Evolutionary conservation across 2,329 filamentous ascomycete species (phyloP).

Genomic region (Fusarium nanum): DNA sequence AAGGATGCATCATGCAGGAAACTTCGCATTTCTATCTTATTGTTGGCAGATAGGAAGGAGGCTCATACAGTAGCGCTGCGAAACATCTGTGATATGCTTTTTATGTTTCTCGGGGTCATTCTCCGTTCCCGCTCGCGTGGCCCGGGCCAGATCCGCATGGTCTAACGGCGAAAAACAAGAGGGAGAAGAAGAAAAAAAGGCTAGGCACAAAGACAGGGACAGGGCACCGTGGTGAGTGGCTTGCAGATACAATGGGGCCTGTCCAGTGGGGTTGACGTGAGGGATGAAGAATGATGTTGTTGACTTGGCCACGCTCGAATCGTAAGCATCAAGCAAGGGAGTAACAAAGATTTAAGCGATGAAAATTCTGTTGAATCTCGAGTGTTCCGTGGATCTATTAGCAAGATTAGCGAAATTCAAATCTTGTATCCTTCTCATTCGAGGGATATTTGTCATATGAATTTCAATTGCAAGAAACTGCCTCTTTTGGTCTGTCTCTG

Average conservation of each 20-base stretch:
- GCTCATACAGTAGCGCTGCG: constrained; percentile 21
- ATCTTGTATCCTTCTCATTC: neutral
- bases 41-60: constrained; percentile 14
- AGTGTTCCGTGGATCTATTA: neutral
- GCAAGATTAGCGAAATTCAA: neutral
- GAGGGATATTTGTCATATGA: neutral
- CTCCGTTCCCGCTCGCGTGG: constrained; percentile 34
- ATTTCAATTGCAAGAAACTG: neutral
- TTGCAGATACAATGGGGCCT: constrained; percentile 26
- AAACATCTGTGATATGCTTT: constrained; percentile 8
- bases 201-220: neutral
- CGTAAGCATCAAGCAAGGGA: constrained; percentile 34
- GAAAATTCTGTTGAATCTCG: constrained; percentile 17
- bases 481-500: neutral
- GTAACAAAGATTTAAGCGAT: constrained; percentile 3
- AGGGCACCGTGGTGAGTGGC: constrained; percentile 19
- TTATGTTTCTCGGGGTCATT: constrained; percentile 14
- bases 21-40: constrained; percentile 14
- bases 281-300: constrained; percentile 20
- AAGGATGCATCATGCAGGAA: constrained; percentile 15
- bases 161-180: constrained; percentile 3
- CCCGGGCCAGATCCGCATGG: constrained; percentile 23
- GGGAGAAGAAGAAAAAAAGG: neutral
- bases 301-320: constrained; percentile 13
- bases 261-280: constrained; percentile 26